Conservation (phyloP, 495 filamentous ascomycete genomes). For the Immersiella caudata region DNA sequence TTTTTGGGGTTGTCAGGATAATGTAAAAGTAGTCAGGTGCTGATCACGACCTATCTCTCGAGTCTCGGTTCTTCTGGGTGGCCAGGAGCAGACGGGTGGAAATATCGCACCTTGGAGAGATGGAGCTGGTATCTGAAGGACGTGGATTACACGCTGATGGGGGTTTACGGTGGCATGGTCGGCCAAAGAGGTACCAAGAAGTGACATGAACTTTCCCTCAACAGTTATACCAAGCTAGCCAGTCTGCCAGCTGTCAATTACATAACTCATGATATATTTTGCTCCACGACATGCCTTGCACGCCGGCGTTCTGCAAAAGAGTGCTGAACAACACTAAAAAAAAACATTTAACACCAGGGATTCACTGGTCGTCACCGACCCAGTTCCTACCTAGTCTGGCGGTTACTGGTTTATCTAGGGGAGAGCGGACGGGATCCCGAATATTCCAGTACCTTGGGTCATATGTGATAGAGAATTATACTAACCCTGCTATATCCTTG, state of each 20-base stretch:
- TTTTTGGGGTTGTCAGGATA: not conserved
- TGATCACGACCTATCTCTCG: not conserved
- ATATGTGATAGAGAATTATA: conserved; percentile 33
- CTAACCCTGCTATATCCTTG: not conserved
- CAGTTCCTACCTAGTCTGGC: conserved; percentile 48
- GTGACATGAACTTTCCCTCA: too few relatives aligned
- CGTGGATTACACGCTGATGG: not conserved
- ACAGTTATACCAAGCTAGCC: too few relatives aligned
- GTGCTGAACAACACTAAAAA: conserved; percentile 13
- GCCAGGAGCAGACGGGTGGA: not conserved
- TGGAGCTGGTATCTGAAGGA: not conserved
- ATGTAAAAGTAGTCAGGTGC: not conserved
- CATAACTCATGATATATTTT: too few relatives aligned
- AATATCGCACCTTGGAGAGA: not conserved
- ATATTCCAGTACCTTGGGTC: conserved; percentile 49
- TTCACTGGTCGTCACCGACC: conserved; percentile 42
- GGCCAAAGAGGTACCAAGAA: too few relatives aligned
- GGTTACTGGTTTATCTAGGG: conserved; percentile 44
- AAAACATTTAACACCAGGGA: conserved; percentile 47
- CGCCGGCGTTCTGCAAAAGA: not conserved
- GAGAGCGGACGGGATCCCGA: conserved; percentile 58
- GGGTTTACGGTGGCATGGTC: too few relatives aligned
- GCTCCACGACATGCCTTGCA: too few relatives aligned
- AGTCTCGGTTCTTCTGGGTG: not conserved
- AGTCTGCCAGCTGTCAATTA: too few relatives aligned